Evolutionary conservation across 2,329 filamentous ascomycete genomes (phyloP).

Genomic region (Fusarium lyarnte): DNA sequence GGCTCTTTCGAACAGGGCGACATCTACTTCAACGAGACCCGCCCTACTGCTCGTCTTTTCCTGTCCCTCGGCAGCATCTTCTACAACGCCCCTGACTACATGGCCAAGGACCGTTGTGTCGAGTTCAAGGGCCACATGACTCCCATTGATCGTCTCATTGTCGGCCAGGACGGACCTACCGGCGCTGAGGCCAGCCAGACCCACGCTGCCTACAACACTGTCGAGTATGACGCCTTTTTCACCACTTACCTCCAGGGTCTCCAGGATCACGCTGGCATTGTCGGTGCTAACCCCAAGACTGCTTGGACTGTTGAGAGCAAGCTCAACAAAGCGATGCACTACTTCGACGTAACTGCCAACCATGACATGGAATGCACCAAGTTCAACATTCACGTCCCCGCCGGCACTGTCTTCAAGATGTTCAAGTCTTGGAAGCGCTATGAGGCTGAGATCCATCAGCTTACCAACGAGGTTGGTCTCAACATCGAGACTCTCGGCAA

Average conservation of each 20-base stretch:
- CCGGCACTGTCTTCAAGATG: slow-evolving; percentile 28
- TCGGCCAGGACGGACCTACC: slow-evolving; percentile 32
- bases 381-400: background rate
- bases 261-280: slow-evolving; percentile 26
- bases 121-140: slow-evolving; percentile 30
- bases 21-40: slow-evolving; percentile 22
- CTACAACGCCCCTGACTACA: slow-evolving; percentile 36
- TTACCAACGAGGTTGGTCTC: slow-evolving; percentile 22
- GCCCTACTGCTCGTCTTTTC: slow-evolving; percentile 15
- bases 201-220: slow-evolving; percentile 23
- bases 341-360: slow-evolving; percentile 25
- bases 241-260: slow-evolving; percentile 24
- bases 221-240: slow-evolving; percentile 31
- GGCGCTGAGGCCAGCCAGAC: background rate
- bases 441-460: slow-evolving; percentile 15
- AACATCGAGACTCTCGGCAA: slow-evolving; percentile 34
- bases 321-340: slow-evolving; percentile 30
- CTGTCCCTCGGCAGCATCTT: slow-evolving; percentile 38
- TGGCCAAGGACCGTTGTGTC: slow-evolving; percentile 29
- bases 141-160: slow-evolving; percentile 21
- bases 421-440: slow-evolving; percentile 42
- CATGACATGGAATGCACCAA: slow-evolving; percentile 22
- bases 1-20: slow-evolving; percentile 39
- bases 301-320: slow-evolving; percentile 20
- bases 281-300: background rate